Evolutionary conservation across 1,284 basidiomycete species (phyloP).

Genomic region (Puccinia novopanici): DNA sequence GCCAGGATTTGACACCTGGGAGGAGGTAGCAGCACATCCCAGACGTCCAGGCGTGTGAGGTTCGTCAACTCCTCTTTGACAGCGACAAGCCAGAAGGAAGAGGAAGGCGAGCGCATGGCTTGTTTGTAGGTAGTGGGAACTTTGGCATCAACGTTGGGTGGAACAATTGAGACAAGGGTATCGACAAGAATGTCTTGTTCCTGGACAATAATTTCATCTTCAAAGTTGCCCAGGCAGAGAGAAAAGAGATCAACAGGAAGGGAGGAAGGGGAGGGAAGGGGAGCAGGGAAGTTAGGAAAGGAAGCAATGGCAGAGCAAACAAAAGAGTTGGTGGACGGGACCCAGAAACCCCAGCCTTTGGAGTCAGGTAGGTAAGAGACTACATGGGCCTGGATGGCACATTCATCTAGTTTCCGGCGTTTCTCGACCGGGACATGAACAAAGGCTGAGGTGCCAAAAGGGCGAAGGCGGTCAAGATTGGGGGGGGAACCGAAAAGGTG

Average conservation of each 20-base stretch:
- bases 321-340: background rate
- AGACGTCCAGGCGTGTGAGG: background rate
- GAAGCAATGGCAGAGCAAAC: background rate
- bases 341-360: slow-evolving; percentile 4
- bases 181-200: background rate
- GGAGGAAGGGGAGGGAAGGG: no score
- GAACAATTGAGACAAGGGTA: background rate
- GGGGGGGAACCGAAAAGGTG: background rate
- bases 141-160: background rate
- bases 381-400: no score
- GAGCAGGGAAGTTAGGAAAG: background rate
- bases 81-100: background rate
- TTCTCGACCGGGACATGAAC: no score
- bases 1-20: background rate
- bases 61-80: background rate
- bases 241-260: background rate
- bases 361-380: background rate
- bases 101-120: no score
- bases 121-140: no score
- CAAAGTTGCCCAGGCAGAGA: background rate
- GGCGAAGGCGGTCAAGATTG: no score
- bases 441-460: no score
- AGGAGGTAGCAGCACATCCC: background rate
- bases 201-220: no score
- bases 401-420: no score